Conservation (phyloP, 169 alveolate genomes). For the Eimeria brunetti region DNA sequence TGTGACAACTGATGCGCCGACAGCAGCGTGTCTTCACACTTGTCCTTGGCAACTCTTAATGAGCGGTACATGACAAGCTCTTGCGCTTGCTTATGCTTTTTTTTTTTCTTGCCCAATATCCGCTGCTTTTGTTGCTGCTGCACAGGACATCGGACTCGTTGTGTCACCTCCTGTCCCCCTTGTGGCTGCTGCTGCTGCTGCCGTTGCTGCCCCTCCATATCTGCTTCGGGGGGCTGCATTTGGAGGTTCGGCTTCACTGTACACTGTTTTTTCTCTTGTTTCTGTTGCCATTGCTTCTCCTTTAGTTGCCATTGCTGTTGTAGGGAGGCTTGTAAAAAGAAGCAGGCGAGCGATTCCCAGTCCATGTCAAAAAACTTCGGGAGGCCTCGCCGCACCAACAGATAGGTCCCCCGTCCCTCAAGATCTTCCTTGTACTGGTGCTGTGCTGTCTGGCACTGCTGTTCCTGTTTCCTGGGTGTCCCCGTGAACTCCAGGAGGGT, state of each 20-base stretch:
- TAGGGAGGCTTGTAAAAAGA: not conserved
- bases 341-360: constrained; percentile 46
- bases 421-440: not conserved
- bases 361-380: constrained; percentile 78
- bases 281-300: not conserved
- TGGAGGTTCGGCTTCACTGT: not conserved
- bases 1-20: constrained; percentile 29
- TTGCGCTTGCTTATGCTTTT: not conserved
- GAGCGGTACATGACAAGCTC: not conserved
- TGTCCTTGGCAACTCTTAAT: not conserved
- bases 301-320: not conserved
- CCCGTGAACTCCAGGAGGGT: constrained; percentile 51
- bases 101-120: not conserved
- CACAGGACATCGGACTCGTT: not conserved
- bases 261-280: not conserved
- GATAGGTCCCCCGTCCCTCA: not conserved
- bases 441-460: not conserved
- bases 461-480: not conserved
- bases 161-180: not conserved
- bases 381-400: constrained; percentile 75
- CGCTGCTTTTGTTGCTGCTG: not conserved
- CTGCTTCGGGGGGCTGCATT: not conserved
- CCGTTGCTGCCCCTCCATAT: not conserved
- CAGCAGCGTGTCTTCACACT: not conserved
- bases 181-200: not conserved